Conservation (phyloP, 2,329 filamentous ascomycete species). For the Lasiodiplodia citricola region DNA sequence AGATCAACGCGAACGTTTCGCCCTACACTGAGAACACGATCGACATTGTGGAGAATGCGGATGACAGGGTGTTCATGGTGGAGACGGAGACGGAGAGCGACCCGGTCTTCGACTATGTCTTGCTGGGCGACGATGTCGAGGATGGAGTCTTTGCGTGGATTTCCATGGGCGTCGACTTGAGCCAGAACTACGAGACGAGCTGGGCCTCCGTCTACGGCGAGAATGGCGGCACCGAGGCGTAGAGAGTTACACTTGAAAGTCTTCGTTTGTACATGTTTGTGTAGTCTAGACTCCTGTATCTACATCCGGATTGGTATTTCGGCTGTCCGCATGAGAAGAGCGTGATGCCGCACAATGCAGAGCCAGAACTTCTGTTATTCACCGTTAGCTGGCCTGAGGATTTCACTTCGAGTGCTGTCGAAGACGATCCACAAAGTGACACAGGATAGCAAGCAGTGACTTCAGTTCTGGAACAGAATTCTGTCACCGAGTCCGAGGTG, state of each 20-base stretch:
- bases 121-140: slow-evolving; percentile 57
- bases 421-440: too few species aligned
- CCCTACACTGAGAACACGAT: slow-evolving; percentile 54
- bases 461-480: not conserved
- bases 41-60: slow-evolving; percentile 55
- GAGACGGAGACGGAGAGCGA: slow-evolving; percentile 53
- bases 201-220: not conserved
- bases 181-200: slow-evolving; percentile 2
- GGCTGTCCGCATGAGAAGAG: too few species aligned
- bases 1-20: slow-evolving; percentile 52
- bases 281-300: too few species aligned
- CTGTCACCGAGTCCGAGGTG: not conserved
- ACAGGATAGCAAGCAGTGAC: too few species aligned
- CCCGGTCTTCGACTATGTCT: slow-evolving; percentile 63
- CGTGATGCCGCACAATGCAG: too few species aligned
- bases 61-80: slow-evolving; percentile 56
- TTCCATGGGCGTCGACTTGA: slow-evolving; percentile 9
- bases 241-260: not conserved
- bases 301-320: too few species aligned
- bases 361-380: too few species aligned
- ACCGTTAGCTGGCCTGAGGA: too few species aligned
- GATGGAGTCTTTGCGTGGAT: slow-evolving; percentile 43
- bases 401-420: too few species aligned
- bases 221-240: slow-evolving; percentile 11
- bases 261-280: not conserved